Conservation (phyloP, 257 asterid species). For the Capsicum chinense region DNA sequence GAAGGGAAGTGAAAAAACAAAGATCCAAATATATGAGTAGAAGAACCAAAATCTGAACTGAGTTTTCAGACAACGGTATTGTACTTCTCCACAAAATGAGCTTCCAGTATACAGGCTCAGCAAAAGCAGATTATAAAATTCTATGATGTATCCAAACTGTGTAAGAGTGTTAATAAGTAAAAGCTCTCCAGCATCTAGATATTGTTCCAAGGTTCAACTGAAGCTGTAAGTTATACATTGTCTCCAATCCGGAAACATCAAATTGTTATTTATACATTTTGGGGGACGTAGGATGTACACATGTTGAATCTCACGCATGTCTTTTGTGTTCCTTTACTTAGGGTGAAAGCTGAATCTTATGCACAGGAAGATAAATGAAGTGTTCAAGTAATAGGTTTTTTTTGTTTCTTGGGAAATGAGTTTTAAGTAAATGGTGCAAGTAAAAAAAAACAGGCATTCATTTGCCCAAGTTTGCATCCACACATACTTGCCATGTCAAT, state of each 20-base stretch:
- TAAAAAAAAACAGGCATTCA: conserved; percentile 21
- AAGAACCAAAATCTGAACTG: conserved; percentile 26
- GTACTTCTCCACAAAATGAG: neutral
- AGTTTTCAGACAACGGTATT: neutral
- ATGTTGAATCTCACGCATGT: neutral
- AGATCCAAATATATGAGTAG: conserved; percentile 20
- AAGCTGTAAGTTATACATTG: neutral
- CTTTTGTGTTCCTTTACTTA: too few species aligned
- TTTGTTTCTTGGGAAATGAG: neutral
- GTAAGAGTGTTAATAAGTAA: neutral
- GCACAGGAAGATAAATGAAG: neutral
- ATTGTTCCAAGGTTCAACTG: neutral
- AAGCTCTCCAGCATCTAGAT: conserved; percentile 18
- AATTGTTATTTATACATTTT: neutral
- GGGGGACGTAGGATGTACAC: neutral
- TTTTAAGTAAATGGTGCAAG: neutral
- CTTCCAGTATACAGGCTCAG: neutral
- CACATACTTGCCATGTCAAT: conserved; percentile 93
- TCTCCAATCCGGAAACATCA: neutral
- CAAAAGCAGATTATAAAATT: conserved; percentile 22
- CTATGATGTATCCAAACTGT: conserved; percentile 11
- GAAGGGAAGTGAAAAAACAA: conserved; percentile 31
- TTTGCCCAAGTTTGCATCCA: conserved; percentile 1
- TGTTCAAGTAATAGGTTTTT: neutral
- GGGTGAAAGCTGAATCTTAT: neutral